Base-by-base conservation (phyloP, 140 eudicot genomes). In the Cichorium intybus region DNA sequence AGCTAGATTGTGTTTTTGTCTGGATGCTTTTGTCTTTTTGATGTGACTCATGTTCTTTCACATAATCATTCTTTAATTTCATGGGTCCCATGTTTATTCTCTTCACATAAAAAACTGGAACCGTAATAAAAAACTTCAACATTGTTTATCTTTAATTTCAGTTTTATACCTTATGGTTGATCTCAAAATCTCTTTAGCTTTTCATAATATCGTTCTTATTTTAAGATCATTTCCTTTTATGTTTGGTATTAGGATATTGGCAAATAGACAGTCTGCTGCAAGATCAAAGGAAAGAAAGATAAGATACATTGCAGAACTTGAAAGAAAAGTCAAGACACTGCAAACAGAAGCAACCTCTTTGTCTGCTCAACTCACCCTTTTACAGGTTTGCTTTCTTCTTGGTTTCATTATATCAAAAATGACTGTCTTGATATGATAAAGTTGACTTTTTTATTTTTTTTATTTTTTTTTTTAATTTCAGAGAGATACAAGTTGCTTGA, bases 241-340 rank as follows among this genome's bases (percentile, higher is more conserved):
- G 18, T 66, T 11, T 65, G 47, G 60, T 35, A 6, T 45, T 68
- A 91, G 97, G 88, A 87, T 91, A 51, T 80, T 90, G 95, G 97
- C 97, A 16, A 91, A 91, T 68, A 82, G 97, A 79, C 97, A 87
- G 77, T 91, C 96, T 62, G 97, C 97, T 59, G 97, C 97, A 60
- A 80, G 96, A 74, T 91, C 97, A 34, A 91, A 91, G 75, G 96
- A 87, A 75, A 83, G 97, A 80, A 91, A 87, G 80, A 91, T 91
- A 91, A 85, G 97, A 75, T 91, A 91, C 69, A 91, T 91, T 24
- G 87, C 95, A 31, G 97, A 91, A 75, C 96, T 90, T 62, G 96
- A 90, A 73, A 83, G 96, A 77, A 90, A 84, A 79, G 81, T 90
- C 45, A 95, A 84, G 69, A 69, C 95, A 2, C 69, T 91, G 70